phyloP scores from a whole-genome alignment of 805 yeast genomes.

The Starmerella scarabaei region DNA sequence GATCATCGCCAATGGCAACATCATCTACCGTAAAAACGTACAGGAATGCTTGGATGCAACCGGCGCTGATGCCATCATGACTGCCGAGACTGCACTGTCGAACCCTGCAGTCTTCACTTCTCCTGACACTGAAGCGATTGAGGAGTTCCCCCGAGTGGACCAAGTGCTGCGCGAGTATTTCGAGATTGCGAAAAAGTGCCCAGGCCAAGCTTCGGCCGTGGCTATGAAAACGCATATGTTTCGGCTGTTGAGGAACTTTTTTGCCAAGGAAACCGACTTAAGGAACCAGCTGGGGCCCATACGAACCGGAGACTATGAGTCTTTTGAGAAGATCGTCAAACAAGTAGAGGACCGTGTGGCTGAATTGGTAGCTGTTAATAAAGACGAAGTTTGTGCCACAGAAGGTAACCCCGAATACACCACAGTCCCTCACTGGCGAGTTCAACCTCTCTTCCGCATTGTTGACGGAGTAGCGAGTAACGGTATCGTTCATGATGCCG shows the following conservation, averaged over 20 bases:
- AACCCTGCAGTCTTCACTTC: constrained; percentile 77
- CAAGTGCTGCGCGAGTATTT: constrained; percentile 70
- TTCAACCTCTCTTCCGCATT: constrained; percentile 87
- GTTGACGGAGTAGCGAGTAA: constrained; percentile 55
- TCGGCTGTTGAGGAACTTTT: constrained; percentile 69
- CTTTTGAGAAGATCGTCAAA: constrained; percentile 44
- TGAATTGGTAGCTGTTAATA: constrained; percentile 33
- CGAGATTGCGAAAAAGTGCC: constrained; percentile 54
- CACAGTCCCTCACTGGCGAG: constrained; percentile 84
- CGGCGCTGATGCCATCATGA: constrained; percentile 84
- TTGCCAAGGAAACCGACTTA: constrained; percentile 63
- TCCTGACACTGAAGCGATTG: constrained; percentile 38
- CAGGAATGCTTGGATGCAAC: constrained; percentile 51
- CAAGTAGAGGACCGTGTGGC: constrained; percentile 58
- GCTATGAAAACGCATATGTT: constrained; percentile 91
- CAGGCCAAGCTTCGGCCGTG: constrained; percentile 59
- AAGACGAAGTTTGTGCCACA: not conserved
- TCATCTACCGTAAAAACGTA: constrained; percentile 79
- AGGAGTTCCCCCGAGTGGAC: constrained; percentile 77
- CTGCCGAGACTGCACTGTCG: constrained; percentile 88
- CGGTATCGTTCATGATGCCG: constrained; percentile 19
- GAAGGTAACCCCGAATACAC: constrained; percentile 59
- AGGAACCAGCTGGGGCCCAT: constrained; percentile 56
- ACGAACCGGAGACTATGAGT: constrained; percentile 34
- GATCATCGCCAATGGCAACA: constrained; percentile 87